Conservation (phyloP, 805 yeast genomes). For the Jamesozyma gamospora region DNA sequence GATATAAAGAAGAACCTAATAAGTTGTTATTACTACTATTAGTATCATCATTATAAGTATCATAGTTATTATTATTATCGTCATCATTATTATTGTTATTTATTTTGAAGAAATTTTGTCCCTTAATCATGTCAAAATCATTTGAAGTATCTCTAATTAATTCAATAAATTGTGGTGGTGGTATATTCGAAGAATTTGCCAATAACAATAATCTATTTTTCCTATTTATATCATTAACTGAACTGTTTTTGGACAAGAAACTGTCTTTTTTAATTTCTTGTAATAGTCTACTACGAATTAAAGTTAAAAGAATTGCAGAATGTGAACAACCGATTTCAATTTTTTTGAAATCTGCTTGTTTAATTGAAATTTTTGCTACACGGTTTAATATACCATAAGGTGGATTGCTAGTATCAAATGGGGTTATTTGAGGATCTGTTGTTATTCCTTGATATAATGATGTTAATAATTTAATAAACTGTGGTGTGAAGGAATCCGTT, state of each 20-base stretch:
- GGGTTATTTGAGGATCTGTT: constrained; percentile 53
- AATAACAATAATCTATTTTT: too few species aligned
- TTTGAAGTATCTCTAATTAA: background rate
- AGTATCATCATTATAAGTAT: too few species aligned
- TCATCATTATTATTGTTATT: background rate
- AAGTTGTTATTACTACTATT: too few species aligned
- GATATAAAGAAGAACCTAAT: too few species aligned
- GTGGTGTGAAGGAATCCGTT: constrained; percentile 18
- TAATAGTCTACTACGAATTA: constrained; percentile 32
- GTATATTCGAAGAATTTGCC: too few species aligned
- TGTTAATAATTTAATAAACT: constrained; percentile 38
- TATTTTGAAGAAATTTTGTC: background rate
- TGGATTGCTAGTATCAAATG: constrained; percentile 55
- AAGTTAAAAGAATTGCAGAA: constrained; percentile 28
- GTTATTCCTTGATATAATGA: constrained; percentile 40
- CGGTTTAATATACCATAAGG: constrained; percentile 57
- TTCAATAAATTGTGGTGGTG: constrained; percentile 2
- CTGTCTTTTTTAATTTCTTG: constrained; percentile 25
- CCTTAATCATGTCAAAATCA: background rate
- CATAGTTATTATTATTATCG: too few species aligned
- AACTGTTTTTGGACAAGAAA: constrained; percentile 21
- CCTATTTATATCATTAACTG: constrained; percentile 5
- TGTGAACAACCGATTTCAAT: constrained; percentile 28
- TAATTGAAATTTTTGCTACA: constrained; percentile 47
- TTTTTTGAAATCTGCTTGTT: constrained; percentile 25